Evolutionary conservation across 202 grass and related monocot species (phyloP).

Genomic region (Setaria italica): DNA sequence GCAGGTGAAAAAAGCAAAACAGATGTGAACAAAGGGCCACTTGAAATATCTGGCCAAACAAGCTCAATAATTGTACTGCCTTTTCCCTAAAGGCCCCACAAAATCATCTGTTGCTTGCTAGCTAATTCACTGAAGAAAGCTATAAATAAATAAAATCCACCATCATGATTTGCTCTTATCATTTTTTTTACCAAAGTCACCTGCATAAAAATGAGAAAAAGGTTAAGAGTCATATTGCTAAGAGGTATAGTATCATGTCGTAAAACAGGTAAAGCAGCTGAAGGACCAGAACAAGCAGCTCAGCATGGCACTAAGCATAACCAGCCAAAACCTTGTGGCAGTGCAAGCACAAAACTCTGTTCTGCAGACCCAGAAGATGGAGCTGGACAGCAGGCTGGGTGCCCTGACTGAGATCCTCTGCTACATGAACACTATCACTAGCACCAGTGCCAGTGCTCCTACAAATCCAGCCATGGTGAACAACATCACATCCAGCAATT

Average conservation of each 20-base stretch:
- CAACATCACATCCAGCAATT: not conserved
- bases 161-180: not conserved
- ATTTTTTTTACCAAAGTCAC: not conserved
- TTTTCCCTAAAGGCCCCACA: not conserved
- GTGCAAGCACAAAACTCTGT: slow-evolving; percentile 75
- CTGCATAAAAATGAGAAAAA: not conserved
- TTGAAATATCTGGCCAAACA: slow-evolving; percentile 45
- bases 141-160: not conserved
- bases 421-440: slow-evolving; percentile 47
- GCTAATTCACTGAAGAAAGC: slow-evolving; percentile 31
- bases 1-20: slow-evolving; percentile 41
- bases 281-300: slow-evolving; percentile 58
- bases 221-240: not conserved
- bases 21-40: slow-evolving; percentile 17
- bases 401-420: slow-evolving; percentile 65
- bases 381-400: slow-evolving; percentile 66
- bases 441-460: not conserved
- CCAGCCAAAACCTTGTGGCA: slow-evolving; percentile 57
- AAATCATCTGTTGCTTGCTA: slow-evolving; percentile 26
- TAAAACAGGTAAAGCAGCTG: slow-evolving; percentile 56
- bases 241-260: not conserved
- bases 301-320: slow-evolving; percentile 35
- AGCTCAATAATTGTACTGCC: slow-evolving; percentile 36
- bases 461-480: slow-evolving; percentile 27
- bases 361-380: slow-evolving; percentile 67